phyloP scores from a whole-genome alignment of 2,329 filamentous ascomycete genomes.

The Cadophora sp. region DNA sequence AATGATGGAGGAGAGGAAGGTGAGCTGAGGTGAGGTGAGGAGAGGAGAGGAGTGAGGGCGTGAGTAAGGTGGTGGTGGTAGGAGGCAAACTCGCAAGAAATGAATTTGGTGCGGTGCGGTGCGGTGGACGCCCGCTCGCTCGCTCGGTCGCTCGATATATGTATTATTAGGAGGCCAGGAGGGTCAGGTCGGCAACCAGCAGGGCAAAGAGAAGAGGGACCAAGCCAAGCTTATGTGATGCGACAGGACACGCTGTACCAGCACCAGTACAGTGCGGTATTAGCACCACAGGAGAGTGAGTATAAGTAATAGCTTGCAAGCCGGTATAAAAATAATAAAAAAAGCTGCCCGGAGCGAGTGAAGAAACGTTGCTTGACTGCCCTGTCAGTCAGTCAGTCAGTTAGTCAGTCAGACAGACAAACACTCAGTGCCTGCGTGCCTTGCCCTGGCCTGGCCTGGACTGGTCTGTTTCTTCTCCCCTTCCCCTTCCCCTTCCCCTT shows the following conservation, averaged over 20 bases:
- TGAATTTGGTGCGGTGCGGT: slow-evolving; percentile 3
- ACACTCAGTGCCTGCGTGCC: neutral
- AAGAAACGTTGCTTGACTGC: neutral
- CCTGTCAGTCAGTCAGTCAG: neutral
- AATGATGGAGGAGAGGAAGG: neutral
- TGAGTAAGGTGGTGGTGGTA: neutral
- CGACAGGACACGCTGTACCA: neutral
- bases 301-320: neutral
- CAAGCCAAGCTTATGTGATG: slow-evolving; percentile 15
- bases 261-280: neutral
- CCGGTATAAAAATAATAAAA: too few relatives aligned
- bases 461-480: neutral
- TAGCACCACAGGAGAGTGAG: neutral
- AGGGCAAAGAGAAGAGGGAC: slow-evolving; percentile 1
- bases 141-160: too few relatives aligned
- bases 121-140: neutral
- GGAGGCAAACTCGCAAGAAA: neutral
- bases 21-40: slow-evolving; percentile 3
- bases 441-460: neutral
- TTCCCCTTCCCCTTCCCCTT: neutral
- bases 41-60: slow-evolving; percentile 7
- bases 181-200: neutral
- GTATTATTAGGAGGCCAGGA: slow-evolving; percentile 4
- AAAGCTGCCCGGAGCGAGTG: neutral
- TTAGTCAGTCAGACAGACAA: too few relatives aligned